Percentiles rank a stretch among this genome's conserved stretches.
Evolutionary conservation across 2,329 filamentous ascomycete species (phyloP).

Genomic region (Cadophora sp.): DNA sequence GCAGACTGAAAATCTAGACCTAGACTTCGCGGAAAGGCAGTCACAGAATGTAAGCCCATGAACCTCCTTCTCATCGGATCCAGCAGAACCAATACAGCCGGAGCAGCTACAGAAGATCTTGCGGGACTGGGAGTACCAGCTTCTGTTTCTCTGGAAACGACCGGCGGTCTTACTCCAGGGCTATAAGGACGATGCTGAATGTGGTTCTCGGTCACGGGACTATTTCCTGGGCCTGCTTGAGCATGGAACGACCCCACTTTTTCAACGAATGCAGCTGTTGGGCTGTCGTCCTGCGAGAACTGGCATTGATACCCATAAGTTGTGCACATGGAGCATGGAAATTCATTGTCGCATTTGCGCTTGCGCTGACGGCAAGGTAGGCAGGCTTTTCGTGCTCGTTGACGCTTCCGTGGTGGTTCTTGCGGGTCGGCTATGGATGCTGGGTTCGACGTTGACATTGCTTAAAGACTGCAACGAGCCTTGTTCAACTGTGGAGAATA

Average conservation of each 20-base stretch:
- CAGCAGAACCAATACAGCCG: constrained; percentile 36
- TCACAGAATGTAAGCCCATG: constrained; percentile 41
- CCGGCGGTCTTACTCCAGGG: background rate
- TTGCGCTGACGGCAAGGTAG: constrained; percentile 39
- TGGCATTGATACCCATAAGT: constrained; percentile 37
- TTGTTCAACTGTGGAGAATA: background rate
- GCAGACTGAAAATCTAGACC: constrained; percentile 43
- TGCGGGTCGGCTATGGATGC: constrained; percentile 31
- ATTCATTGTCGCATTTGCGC: constrained; percentile 37
- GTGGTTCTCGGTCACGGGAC: constrained; percentile 11
- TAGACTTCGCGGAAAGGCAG: constrained; percentile 44
- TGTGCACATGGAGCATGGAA: constrained; percentile 37
- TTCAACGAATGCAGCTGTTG: constrained; percentile 27
- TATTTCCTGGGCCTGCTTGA: background rate
- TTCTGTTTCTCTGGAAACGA: background rate
- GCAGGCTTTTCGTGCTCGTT: constrained; percentile 37
- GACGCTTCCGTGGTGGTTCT: constrained; percentile 27
- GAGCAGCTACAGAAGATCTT: constrained; percentile 2
- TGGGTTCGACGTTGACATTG: constrained; percentile 18
- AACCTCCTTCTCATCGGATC: constrained; percentile 44
- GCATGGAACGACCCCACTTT: constrained; percentile 13
- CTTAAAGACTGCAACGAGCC: background rate
- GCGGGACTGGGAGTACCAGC: background rate
- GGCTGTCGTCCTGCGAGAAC: constrained; percentile 27
- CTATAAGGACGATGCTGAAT: background rate